Evolutionary conservation across 2,329 filamentous ascomycete species (phyloP).

Genomic region (Penicillium sp.): DNA sequence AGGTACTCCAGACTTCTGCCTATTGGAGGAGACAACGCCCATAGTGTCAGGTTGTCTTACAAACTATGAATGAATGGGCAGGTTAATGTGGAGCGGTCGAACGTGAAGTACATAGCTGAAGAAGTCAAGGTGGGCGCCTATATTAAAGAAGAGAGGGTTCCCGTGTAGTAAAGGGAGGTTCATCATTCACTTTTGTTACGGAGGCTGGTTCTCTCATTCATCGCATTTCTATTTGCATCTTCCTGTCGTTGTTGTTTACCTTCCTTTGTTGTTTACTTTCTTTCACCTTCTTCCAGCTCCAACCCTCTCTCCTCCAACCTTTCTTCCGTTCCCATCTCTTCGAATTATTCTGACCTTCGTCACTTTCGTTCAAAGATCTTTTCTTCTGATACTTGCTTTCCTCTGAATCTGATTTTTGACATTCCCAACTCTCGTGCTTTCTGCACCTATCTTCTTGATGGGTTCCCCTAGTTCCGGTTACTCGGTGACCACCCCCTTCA

Average conservation of each 20-base stretch:
- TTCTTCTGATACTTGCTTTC: neutral
- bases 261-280: neutral
- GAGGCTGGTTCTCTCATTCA: neutral
- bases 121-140: neutral
- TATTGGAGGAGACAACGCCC: constrained; percentile 15
- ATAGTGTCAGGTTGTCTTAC: constrained; percentile 19
- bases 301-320: neutral
- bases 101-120: neutral
- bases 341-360: neutral
- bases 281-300: neutral
- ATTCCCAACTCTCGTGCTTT: neutral
- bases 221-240: constrained; percentile 20
- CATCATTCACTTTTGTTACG: constrained; percentile 2
- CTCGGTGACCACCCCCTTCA: constrained; percentile 13
- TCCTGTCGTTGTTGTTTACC: constrained; percentile 1
- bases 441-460: neutral
- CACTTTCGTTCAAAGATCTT: neutral
- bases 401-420: neutral
- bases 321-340: constrained; percentile 28
- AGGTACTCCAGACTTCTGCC: constrained; percentile 4
- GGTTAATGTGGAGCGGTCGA: neutral
- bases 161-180: neutral
- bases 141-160: neutral
- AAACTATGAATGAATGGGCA: neutral
- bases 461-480: neutral